Evolutionary conservation across 2,329 filamentous ascomycete genomes (phyloP), one percentile per base, ranked within the genome.

Genomic region (Penicillium vulpinum): DNA sequence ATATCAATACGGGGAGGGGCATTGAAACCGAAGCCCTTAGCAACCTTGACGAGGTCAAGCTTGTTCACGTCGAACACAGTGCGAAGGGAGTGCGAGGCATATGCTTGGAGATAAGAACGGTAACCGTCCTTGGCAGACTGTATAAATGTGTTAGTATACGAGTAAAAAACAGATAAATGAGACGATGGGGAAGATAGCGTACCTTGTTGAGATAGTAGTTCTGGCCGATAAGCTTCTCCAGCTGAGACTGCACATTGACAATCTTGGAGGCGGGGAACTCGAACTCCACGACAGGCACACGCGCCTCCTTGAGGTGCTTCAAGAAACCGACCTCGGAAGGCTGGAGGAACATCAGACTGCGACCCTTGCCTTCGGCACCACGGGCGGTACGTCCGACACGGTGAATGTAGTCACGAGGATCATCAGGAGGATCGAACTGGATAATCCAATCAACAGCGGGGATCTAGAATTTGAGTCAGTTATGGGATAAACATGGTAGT

Each of bases 201-300:
- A 84, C 82, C 84, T 96, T 94, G 80, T 97, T 94, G 57, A 99
- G 83, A 75, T 97, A 97, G 80, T 97, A 97, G 77, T 99, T 97
- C 74, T 94, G 90, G 29, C 85, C 86, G 68, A 99, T 95, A 64
- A 97, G 84, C 78, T 93, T 94, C 82, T 97, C 93, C 10, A 97
- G 85, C 76, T 97, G 92, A 68, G 89, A 86, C 79, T 95, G 88
- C 65, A 96, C 87, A 70, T 95, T 94, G 69, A 93, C 81, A 63
- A 99, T 91, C 82, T 96, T 96, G 79, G 90, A 92, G 55, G 86
- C 81, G 2, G 93, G 93, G 71, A 99, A 94, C 70, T 97, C 93
- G 70, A 96, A 97, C 76, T 99, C 94, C 28, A 96, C 91, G 7
- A 99, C 88, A 2, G 94, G 94, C 2, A 99, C 92, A 60, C 91